Conservation (phyloP, 345 rosid species). For the Populus nigra region DNA sequence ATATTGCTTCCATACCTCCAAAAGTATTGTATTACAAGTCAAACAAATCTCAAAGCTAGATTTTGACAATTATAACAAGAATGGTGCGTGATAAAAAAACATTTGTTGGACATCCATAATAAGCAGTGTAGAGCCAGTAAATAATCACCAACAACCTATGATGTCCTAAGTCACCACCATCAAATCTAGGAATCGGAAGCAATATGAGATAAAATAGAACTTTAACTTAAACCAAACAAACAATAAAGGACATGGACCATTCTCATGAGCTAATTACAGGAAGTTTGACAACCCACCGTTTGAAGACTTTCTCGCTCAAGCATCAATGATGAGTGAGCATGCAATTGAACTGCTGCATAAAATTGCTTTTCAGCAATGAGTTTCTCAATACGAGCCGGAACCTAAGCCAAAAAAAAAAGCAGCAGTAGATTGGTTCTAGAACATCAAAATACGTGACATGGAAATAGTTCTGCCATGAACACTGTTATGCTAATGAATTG, state of each 20-base stretch:
- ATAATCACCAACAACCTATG: background rate
- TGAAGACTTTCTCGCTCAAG: slow-evolving; percentile 99
- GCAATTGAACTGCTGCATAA: slow-evolving; percentile 90
- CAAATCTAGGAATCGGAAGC: slow-evolving; percentile 1
- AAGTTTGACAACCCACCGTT: slow-evolving; percentile 49
- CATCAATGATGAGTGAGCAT: slow-evolving; percentile 77
- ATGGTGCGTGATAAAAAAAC: background rate
- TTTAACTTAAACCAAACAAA: background rate
- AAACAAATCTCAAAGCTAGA: too few relatives aligned
- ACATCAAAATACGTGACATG: background rate
- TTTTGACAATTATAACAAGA: background rate
- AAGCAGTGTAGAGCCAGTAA: background rate
- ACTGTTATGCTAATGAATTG: background rate
- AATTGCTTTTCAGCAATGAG: slow-evolving; percentile 80
- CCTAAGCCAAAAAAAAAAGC: slow-evolving; percentile 42
- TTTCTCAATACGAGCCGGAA: slow-evolving; percentile 86
- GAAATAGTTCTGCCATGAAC: background rate
- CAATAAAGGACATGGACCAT: background rate
- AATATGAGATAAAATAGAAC: background rate
- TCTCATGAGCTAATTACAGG: background rate
- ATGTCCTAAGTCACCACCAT: background rate
- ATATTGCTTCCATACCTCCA: background rate
- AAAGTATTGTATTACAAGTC: background rate
- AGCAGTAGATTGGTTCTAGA: background rate
- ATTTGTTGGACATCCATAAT: background rate